These are phyloP conservation scores for Fusarium sp. DNA, from an alignment of 2,329 filamentous ascomycete genomes.

Conservation along the genomic window DNA sequence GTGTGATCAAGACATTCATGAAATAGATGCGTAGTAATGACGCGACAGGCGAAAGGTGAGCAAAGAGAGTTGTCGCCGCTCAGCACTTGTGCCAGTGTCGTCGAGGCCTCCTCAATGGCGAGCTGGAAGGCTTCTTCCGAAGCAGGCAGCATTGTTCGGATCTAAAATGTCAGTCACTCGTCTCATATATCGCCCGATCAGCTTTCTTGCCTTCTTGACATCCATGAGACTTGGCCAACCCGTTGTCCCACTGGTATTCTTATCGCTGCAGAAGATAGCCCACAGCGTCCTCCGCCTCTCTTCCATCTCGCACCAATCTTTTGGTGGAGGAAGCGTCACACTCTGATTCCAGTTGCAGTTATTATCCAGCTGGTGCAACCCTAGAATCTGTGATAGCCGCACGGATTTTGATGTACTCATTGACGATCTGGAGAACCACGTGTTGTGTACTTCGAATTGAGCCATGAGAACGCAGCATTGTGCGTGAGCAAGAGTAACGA, in stretches of 20 bases:
- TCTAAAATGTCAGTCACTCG: slow-evolving; percentile 55
- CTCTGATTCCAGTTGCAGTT: slow-evolving; percentile 69
- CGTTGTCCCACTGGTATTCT: slow-evolving; percentile 85
- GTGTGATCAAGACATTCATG: slow-evolving; percentile 80
- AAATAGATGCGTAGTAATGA: slow-evolving; percentile 81
- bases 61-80: slow-evolving; percentile 63
- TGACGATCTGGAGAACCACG: slow-evolving; percentile 86
- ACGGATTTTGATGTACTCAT: slow-evolving; percentile 79
- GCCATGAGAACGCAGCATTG: slow-evolving; percentile 81
- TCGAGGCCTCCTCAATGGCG: slow-evolving; percentile 71
- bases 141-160: slow-evolving; percentile 79
- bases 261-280: slow-evolving; percentile 82
- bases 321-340: slow-evolving; percentile 77
- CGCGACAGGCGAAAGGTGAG: slow-evolving; percentile 76
- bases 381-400: slow-evolving; percentile 82
- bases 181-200: fast-evolving
- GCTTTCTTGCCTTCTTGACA: slow-evolving; percentile 68
- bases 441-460: slow-evolving; percentile 82
- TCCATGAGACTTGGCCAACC: slow-evolving; percentile 88
- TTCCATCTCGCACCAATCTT: slow-evolving; percentile 79
- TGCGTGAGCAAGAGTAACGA: slow-evolving; percentile 73
- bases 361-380: slow-evolving; percentile 80
- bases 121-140: slow-evolving; percentile 80
- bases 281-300: slow-evolving; percentile 87
- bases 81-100: slow-evolving; percentile 72